phyloP scores from a whole-genome alignment of 805 yeast genomes.

The Saccharomycopsis fodiens region DNA sequence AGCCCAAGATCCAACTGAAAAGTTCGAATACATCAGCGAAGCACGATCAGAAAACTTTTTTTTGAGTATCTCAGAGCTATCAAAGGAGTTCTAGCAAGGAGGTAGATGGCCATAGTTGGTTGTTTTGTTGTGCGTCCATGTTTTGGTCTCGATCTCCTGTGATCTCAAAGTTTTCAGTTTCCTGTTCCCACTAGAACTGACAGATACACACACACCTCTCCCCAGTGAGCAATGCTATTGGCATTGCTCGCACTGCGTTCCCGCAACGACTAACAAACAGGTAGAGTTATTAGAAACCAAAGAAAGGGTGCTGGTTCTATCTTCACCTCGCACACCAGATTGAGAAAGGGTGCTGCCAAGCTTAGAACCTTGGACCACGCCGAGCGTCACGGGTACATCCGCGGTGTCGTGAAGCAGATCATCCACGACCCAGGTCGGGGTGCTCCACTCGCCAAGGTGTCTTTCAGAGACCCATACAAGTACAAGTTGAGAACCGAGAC shows the following conservation, averaged over 20 bases:
- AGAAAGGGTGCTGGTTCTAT: slow-evolving; percentile 99
- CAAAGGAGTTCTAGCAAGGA: no score
- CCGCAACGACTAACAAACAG: slow-evolving; percentile 37
- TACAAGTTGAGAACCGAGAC: slow-evolving; percentile 97
- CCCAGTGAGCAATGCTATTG: no score
- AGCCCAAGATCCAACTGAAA: no score
- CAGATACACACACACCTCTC: no score
- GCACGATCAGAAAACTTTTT: no score
- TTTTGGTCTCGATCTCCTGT: no score
- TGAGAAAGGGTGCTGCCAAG: slow-evolving; percentile 99
- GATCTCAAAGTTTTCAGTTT: no score
- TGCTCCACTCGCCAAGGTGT: slow-evolving; percentile 99
- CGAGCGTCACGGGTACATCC: slow-evolving; percentile 99
- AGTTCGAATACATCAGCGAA: no score
- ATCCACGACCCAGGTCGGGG: slow-evolving; percentile 99
- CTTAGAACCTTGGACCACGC: slow-evolving; percentile 98
- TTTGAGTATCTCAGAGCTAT: no score
- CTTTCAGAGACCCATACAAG: slow-evolving; percentile 99
- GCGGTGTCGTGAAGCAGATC: slow-evolving; percentile 98
- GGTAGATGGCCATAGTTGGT: no score
- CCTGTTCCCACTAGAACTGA: neutral
- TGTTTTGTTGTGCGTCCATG: no score
- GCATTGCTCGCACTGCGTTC: no score
- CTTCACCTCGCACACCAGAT: slow-evolving; percentile 99
- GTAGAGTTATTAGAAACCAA: slow-evolving; percentile 99